Evolutionary conservation across 2,329 filamentous ascomycete species (phyloP), one percentile per base, ranked within the genome.

Genomic region (Trichoderma sp.): DNA sequence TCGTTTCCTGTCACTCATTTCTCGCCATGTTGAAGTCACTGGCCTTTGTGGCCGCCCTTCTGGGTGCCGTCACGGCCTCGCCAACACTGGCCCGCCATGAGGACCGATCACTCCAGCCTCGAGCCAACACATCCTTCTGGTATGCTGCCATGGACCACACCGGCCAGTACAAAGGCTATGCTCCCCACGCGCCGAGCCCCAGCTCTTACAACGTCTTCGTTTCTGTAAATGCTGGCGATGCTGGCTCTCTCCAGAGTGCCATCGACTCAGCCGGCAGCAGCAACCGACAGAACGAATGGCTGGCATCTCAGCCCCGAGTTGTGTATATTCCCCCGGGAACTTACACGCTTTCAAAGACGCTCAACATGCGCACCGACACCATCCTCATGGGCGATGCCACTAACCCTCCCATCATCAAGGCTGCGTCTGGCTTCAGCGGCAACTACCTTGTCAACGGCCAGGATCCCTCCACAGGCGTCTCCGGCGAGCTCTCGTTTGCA

Each of bases 351-450:
- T 78, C 75, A 71, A 70, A 78, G 62, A 84, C 83, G 1, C 82
- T 85, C 43, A 70, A 76, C 8, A 81, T 84, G 80, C 81, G 82
- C 57, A 84, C 83, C 0, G 83, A 84, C 63, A 85, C 83, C 5
- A 81, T 84, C 39, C 74, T 85, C 61, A 84, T 85, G 80, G 83
- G 83, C 21, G 83, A 85, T 73, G 80, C 83, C 3, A 83, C 80
- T 6, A 78, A 84, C 53, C 83, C 83, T 30, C 83, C 83, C 4
- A 77, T 80, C 6, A 78, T 85, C 72, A 83, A 83, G 76, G 81
- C 83, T 4, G 79, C 81, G 18, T 71, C 79, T 9, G 78, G 77
- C 14, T 84, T 83, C 73, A 76, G 73, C 57, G 78, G 78, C 8
- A 73, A 78, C 34, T 79, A 74, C 4, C 78, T 84, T 2, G 28